Conservation (phyloP, 2,329 filamentous ascomycete species). For the Diaporthe nobilis region DNA sequence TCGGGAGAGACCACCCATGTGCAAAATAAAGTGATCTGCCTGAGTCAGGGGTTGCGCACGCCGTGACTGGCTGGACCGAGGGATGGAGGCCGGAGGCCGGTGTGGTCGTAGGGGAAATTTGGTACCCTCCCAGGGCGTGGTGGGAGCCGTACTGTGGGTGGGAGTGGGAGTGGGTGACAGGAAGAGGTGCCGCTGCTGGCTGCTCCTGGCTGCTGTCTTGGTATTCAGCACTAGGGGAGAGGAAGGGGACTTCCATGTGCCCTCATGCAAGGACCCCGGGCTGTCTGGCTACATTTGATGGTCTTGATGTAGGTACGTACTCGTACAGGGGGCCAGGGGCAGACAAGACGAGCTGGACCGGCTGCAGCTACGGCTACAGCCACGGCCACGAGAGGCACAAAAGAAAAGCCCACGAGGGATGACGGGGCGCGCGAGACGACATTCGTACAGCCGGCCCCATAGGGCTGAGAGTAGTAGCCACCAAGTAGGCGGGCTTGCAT, state of each 20-base stretch:
- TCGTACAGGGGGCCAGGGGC: background rate
- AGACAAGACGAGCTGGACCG: background rate
- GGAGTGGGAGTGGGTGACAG: conserved; percentile 32
- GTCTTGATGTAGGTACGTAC: background rate
- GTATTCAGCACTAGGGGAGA: conserved; percentile 23
- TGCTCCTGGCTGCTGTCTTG: conserved; percentile 4
- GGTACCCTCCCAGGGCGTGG: conserved; percentile 36
- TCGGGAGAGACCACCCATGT: conserved; percentile 33
- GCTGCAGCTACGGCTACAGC: conserved; percentile 7
- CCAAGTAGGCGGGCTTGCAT: conserved; percentile 31
- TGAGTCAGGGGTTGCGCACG: conserved; percentile 39
- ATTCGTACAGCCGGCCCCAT: conserved; percentile 36
- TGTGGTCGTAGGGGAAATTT: conserved; percentile 35
- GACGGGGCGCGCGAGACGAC: background rate
- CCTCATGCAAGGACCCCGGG: conserved; percentile 31
- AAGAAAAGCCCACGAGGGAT: background rate
- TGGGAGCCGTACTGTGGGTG: conserved; percentile 21
- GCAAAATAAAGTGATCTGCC: conserved; percentile 33
- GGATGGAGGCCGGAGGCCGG: conserved; percentile 28
- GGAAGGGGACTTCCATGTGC: conserved; percentile 23
- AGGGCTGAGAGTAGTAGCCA: conserved; percentile 40
- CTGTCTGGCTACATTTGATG: conserved; percentile 6
- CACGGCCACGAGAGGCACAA: background rate
- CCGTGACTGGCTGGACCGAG: conserved; percentile 33
- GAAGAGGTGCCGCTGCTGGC: conserved; percentile 11